Conservation (phyloP, 306 rosid genomes). For the Cercis canadensis region DNA sequence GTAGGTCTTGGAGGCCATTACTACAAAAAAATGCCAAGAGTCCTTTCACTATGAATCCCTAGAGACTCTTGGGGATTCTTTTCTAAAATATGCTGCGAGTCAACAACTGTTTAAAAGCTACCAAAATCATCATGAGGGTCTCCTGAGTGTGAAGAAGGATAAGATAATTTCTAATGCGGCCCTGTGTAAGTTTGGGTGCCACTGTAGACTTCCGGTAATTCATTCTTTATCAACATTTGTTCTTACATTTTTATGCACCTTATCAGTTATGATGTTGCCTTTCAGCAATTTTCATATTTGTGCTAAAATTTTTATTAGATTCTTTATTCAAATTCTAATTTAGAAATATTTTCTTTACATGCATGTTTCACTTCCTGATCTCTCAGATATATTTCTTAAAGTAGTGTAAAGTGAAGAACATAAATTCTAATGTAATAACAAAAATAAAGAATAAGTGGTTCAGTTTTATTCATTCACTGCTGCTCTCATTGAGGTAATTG, state of each 20-base stretch:
- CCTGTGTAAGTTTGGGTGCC: constrained; percentile 67
- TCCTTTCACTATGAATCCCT: constrained; percentile 79
- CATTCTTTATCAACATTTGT: constrained; percentile 5
- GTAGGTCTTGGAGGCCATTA: constrained; percentile 90
- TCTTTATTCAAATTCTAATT: constrained; percentile 3
- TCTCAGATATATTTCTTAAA: neutral
- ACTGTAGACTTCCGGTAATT: constrained; percentile 65
- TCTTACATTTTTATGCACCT: neutral
- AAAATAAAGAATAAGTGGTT: neutral
- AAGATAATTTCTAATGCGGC: constrained; percentile 76
- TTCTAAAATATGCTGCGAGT: constrained; percentile 77
- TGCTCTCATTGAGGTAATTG: neutral
- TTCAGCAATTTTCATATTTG: constrained; percentile 9
- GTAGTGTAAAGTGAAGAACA: neutral
- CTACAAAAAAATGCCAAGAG: constrained; percentile 77
- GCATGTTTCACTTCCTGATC: neutral
- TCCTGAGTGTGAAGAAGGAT: constrained; percentile 66
- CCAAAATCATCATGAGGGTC: constrained; percentile 75
- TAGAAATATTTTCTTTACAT: constrained; percentile 11
- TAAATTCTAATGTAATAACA: neutral
- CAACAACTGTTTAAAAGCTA: constrained; percentile 64
- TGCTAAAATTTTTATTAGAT: constrained; percentile 3
- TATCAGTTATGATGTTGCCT: constrained; percentile 11
- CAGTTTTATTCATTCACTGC: neutral
- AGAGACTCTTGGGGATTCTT: constrained; percentile 94